Percentiles rank a stretch among this genome's conserved stretches.
These are phyloP conservation scores for Pseudogymnoascus sp. DNA, from an alignment of 2,329 filamentous ascomycete species.

Conservation along the genomic window DNA sequence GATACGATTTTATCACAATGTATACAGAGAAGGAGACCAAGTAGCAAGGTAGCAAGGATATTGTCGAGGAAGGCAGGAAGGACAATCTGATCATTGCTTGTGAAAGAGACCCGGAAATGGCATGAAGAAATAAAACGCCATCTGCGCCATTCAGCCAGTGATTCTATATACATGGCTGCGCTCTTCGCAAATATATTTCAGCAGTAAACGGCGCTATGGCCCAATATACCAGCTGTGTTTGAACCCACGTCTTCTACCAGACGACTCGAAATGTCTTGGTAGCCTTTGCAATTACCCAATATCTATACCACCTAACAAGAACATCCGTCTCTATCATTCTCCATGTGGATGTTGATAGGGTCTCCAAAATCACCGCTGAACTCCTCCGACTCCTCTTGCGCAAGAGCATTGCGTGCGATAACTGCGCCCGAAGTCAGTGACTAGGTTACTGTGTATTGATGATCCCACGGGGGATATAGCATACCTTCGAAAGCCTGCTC, in stretches of 20 bases:
- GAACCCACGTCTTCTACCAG: background rate
- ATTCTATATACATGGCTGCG: slow-evolving; percentile 10
- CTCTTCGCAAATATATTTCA: background rate
- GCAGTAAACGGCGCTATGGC: slow-evolving; percentile 11
- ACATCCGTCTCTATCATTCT: slow-evolving; percentile 87
- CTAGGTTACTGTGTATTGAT: background rate
- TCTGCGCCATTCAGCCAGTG: slow-evolving; percentile 8
- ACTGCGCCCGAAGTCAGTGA: slow-evolving; percentile 42
- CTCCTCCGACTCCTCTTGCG: slow-evolving; percentile 95
- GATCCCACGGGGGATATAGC: slow-evolving; percentile 12
- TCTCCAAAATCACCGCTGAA: slow-evolving; percentile 97
- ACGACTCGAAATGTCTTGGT: background rate
- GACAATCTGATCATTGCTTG: background rate
- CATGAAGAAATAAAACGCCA: slow-evolving; percentile 1
- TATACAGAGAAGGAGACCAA: background rate
- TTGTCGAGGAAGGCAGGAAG: background rate
- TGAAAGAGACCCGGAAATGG: background rate
- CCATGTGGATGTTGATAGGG: slow-evolving; percentile 95
- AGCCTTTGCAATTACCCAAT: slow-evolving; percentile 2
- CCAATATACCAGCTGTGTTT: slow-evolving; percentile 14
- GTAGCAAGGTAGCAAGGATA: background rate
- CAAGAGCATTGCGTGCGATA: slow-evolving; percentile 89
- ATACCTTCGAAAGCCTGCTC: slow-evolving; percentile 69
- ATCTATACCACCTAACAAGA: slow-evolving; percentile 57
- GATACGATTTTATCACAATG: background rate